These are phyloP conservation scores for Vararia minispora DNA, from an alignment of 768 basidiomycete species.

Conservation along the genomic window DNA sequence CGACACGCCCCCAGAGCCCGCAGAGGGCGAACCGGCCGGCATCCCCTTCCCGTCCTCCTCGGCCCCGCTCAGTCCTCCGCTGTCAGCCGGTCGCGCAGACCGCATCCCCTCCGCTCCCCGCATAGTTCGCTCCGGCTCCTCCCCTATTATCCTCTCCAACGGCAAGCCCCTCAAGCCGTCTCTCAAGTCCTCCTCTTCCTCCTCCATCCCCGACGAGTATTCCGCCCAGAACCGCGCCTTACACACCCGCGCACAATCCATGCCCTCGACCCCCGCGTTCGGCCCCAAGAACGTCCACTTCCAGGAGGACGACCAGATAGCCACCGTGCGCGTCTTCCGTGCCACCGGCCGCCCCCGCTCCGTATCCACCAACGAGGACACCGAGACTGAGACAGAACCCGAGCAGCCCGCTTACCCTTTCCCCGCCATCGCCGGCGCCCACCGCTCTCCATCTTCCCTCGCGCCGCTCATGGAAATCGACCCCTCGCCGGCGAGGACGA, in stretches of 20 bases:
- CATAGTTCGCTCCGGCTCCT: slow-evolving; percentile 28
- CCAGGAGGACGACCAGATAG: slow-evolving; percentile 45
- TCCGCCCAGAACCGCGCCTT: slow-evolving; percentile 15
- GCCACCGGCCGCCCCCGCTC: slow-evolving; percentile 61
- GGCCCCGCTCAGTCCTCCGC: neutral
- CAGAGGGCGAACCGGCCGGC: neutral
- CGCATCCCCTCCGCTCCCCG: slow-evolving; percentile 7
- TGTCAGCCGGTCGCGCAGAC: neutral
- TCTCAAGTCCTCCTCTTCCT: slow-evolving; percentile 54
- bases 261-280: slow-evolving; percentile 44
- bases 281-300: slow-evolving; percentile 84
- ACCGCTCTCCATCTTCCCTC: slow-evolving; percentile 14
- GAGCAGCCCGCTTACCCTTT: slow-evolving; percentile 18
- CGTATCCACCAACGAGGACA: slow-evolving; percentile 39
- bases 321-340: slow-evolving; percentile 50
- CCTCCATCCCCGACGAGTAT: slow-evolving; percentile 31
- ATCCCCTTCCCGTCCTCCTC: slow-evolving; percentile 7
- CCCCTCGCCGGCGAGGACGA: slow-evolving; percentile 26
- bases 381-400: slow-evolving; percentile 29
- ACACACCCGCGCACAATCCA: slow-evolving; percentile 34
- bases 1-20: neutral
- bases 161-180: slow-evolving; percentile 85
- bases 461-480: slow-evolving; percentile 19
- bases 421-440: slow-evolving; percentile 12
- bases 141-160: slow-evolving; percentile 45